Percentiles rank a stretch among this genome's conserved stretches.
These are phyloP conservation scores for Mrakiaceae sp. DNA, from an alignment of 1,284 basidiomycete genomes.

Conservation along the genomic window DNA sequence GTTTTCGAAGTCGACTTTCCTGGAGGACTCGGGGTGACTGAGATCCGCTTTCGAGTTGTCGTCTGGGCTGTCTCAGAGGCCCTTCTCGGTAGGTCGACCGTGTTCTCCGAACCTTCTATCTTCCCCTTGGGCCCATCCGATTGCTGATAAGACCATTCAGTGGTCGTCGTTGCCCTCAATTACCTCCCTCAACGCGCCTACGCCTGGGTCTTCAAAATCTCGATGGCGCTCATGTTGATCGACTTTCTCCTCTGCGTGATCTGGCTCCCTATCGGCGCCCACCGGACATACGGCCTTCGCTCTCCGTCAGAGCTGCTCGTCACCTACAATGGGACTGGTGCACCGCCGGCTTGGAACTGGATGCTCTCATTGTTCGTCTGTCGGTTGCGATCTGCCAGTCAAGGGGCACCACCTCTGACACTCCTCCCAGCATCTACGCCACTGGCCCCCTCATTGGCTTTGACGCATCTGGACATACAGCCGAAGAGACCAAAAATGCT, in stretches of 20 bases:
- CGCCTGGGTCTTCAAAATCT: conserved; percentile 60
- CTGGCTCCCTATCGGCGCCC: conserved; percentile 78
- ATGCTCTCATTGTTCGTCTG: conserved; percentile 45
- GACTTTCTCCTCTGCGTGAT: conserved; percentile 54
- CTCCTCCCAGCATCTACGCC: conserved; percentile 53
- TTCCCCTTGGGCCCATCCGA: conserved; percentile 29
- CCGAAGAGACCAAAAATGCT: conserved; percentile 61
- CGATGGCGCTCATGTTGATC: conserved; percentile 57
- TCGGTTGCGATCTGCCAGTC: background rate
- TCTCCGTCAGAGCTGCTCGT: conserved; percentile 61
- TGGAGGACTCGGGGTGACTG: conserved; percentile 54
- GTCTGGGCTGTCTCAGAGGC: conserved; percentile 68
- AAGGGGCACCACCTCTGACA: conserved; percentile 1
- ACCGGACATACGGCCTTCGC: conserved; percentile 68
- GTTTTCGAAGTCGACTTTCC: conserved; percentile 69
- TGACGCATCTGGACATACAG: conserved; percentile 76
- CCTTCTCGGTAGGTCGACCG: conserved; percentile 26
- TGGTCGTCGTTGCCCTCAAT: conserved; percentile 63
- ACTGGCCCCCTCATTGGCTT: conserved; percentile 74
- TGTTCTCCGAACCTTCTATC: too few relatives aligned
- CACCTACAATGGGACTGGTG: conserved; percentile 67
- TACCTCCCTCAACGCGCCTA: conserved; percentile 62
- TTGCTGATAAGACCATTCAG: background rate
- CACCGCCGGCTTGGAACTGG: conserved; percentile 40
- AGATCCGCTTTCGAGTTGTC: conserved; percentile 68